Evolutionary conservation across 345 rosid genomes (phyloP), one percentile per base, ranked within the genome.

Genomic region (Jatropha curcas): DNA sequence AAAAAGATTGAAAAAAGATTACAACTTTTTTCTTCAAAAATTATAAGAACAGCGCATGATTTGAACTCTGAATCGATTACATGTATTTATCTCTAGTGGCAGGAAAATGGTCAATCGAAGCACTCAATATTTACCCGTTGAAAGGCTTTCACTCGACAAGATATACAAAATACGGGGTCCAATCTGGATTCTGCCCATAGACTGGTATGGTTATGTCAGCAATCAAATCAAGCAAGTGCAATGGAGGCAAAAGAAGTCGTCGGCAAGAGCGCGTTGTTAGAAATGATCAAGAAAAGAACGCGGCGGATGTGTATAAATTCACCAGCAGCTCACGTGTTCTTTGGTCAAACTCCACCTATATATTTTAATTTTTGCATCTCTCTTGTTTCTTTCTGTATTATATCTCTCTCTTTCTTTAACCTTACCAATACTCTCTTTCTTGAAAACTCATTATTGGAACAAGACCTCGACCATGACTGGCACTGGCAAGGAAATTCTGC

Each of bases 401-500:
- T 37, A 4, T 37, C 45, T 48, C 22, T 48, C 5, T 48, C 53
- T 48, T 7, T 48, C 53, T 48, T 7, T 14, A 19, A 17, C n/a
- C 2, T 45, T 4, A 45, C 53, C 17, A 9, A 41, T 41, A 7
- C 17, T 48, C 53, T 17, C 20, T 14, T n/a, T 17, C 45, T 41
- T 1, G 45, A 41, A 41, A 41, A 41, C 11, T 10, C 8, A 41
- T 41, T 41, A 39, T 39, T 39, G 43, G 43, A 39, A 3, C 13
- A 34, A n/a, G 81, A 59, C 35, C 82, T 89, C 86, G 94, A 67
- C 35, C 82, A 91, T 88, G 94, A 67, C 76, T 52, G 87, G 94
- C 77, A 67, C 76, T 56, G 87, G 94, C 78, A 81, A 68, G 72
- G 92, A 89, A 64, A 88, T 92, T 86, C 85, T 92, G 72, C 87